Percentiles rank a stretch among this genome's conserved stretches.
Evolutionary conservation across 2,329 filamentous ascomycete species (phyloP).

Genomic region (Microsporum audouinii): DNA sequence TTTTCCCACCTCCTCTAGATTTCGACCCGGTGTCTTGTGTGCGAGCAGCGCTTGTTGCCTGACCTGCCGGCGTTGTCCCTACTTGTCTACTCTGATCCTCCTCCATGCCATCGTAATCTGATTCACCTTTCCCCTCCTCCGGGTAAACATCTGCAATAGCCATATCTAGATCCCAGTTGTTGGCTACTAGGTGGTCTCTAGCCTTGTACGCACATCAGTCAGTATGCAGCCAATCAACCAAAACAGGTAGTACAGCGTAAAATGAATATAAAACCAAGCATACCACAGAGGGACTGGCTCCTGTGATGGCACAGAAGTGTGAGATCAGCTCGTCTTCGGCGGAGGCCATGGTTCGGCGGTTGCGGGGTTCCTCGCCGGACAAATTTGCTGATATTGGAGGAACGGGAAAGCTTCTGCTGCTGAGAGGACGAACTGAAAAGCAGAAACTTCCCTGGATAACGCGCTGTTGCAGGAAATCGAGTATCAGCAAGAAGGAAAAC

Average conservation of each 20-base stretch:
- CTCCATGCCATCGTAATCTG: constrained; percentile 18
- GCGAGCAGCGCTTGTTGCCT: not conserved
- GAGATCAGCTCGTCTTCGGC: constrained; percentile 35
- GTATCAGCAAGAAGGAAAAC: not conserved
- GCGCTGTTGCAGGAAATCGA: not conserved
- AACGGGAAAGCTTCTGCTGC: not conserved
- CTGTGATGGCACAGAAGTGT: constrained; percentile 48
- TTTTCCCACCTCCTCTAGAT: constrained; percentile 29
- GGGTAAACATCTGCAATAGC: constrained; percentile 53
- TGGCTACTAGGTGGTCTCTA: constrained; percentile 52
- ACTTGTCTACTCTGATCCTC: constrained; percentile 15
- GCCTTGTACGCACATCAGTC: constrained; percentile 40
- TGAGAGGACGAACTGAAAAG: not conserved
- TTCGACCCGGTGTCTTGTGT: not conserved
- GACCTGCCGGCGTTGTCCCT: not conserved
- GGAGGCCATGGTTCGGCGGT: constrained; percentile 24
- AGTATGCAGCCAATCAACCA: not conserved
- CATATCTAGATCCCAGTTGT: constrained; percentile 54
- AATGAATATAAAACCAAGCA: constrained; percentile 6
- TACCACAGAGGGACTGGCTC: constrained; percentile 40
- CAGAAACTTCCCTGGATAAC: not conserved
- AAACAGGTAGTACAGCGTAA: not conserved
- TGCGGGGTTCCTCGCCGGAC: not conserved
- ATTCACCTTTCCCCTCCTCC: constrained; percentile 32
- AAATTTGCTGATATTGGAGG: not conserved